Evolutionary conservation across 108 stramenopile genomes (phyloP), one percentile per base, ranked within the genome.

Genomic region (Fragilaria radians): DNA sequence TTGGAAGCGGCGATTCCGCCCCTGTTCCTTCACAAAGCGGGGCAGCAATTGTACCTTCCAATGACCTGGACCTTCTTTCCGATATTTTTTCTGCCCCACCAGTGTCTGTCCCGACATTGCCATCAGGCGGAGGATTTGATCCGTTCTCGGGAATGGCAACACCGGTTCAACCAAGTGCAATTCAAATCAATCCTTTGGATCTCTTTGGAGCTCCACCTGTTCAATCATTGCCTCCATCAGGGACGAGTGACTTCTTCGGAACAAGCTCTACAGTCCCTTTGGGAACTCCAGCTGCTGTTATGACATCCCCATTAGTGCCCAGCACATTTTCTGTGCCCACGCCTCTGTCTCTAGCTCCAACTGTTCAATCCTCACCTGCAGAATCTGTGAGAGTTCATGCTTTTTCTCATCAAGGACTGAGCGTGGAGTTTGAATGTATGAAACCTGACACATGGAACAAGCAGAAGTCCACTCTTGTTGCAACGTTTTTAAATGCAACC

Each of bases 71-170:
- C 72, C 77, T 96, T 5, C 77, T 96, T 18, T 70, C 92, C 0
- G 92, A 94, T 45, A 93, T 96, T 57, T 96, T 96, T 68, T 65
- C 92, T 21, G 83, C 82, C 9, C 79, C 87, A 17, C 66, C 92
- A 5, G 67, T 76, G 5, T 32, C 78, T 11, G 54, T 73, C 27
- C 52, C 54, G 28, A 61, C 71, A 0, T 65, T 69, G 45, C 58
- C 84, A n/a, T 49, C 36, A 60, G 31, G 61, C 24, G 70, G 72
- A 11, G 67, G 50, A 5, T 71, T 66, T 57, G 73, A 75, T 54
- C 70, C 70, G 25, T 80, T 74, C 42, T 47, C 54, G 21, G 50
- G 49, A 14, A 2, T 30, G n/a, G 62, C 62, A 1, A 28, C 21
- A 21, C 31, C 25, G 33, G 32, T 54, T 18, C 30, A 51, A 28